phyloP scores from a whole-genome alignment of 2,329 filamentous ascomycete genomes.

The Microsporum audouinii region DNA sequence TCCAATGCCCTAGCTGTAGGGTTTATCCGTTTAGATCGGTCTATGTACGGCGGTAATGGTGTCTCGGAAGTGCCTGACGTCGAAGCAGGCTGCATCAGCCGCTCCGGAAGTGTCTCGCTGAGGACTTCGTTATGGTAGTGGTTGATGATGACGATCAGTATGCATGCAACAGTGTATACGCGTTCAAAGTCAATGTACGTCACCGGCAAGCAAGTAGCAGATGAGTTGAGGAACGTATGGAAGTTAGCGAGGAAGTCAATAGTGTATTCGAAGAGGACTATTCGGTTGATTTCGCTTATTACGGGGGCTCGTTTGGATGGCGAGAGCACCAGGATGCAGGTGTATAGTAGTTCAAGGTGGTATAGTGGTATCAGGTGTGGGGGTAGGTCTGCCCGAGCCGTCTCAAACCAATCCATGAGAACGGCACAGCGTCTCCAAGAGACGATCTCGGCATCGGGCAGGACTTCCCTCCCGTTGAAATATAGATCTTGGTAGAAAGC shows the following conservation, averaged over 20 bases:
- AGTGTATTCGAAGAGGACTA: constrained; percentile 75
- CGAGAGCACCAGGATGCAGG: constrained; percentile 78
- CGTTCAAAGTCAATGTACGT: constrained; percentile 82
- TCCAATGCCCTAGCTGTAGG: constrained; percentile 11
- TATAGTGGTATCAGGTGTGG: constrained; percentile 62
- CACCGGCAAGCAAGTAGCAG: constrained; percentile 54
- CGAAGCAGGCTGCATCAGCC: neutral
- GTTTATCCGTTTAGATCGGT: neutral
- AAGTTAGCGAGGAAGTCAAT: constrained; percentile 71
- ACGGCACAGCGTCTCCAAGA: constrained; percentile 38
- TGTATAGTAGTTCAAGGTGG: constrained; percentile 80
- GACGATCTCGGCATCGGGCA: constrained; percentile 49
- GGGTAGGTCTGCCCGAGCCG: constrained; percentile 56
- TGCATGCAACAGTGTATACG: constrained; percentile 57
- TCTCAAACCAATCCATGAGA: constrained; percentile 67
- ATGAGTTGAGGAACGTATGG: constrained; percentile 52
- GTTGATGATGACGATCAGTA: constrained; percentile 46
- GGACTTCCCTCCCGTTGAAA: constrained; percentile 58
- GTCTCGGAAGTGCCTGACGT: neutral
- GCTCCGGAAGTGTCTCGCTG: neutral
- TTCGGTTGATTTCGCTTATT: constrained; percentile 63
- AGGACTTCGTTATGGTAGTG: constrained; percentile 12
- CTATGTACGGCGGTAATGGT: neutral
- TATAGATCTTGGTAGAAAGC: constrained; percentile 82
- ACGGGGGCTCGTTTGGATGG: constrained; percentile 60